These are phyloP conservation scores for Linanthus parryae DNA, from an alignment of 148 eudicot species.

Conservation along the genomic window DNA sequence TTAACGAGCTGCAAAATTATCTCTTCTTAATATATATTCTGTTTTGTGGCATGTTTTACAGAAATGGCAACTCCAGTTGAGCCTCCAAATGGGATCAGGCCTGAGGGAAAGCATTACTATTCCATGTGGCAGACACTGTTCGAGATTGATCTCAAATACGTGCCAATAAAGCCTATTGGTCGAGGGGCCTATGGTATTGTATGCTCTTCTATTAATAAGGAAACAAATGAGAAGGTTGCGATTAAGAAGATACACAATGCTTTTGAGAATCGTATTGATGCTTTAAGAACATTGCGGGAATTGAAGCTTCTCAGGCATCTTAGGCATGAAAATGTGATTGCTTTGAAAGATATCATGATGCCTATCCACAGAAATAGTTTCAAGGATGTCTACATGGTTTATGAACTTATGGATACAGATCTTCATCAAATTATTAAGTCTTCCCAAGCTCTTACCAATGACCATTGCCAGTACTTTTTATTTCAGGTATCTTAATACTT, in stretches of 20 bases:
- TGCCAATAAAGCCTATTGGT: slow-evolving; percentile 42
- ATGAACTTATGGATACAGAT: slow-evolving; percentile 54
- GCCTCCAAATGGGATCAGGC: slow-evolving; percentile 32
- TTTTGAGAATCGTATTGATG: slow-evolving; percentile 40
- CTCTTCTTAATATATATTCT: too few relatives aligned
- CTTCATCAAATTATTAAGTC: slow-evolving; percentile 51
- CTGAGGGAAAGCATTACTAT: slow-evolving; percentile 34
- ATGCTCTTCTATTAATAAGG: slow-evolving; percentile 37
- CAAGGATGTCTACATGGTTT: slow-evolving; percentile 46
- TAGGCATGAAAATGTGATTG: slow-evolving; percentile 39
- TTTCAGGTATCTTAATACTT: slow-evolving; percentile 40
- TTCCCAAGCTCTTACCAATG: slow-evolving; percentile 40
- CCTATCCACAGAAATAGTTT: slow-evolving; percentile 34
- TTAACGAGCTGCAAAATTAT: too few relatives aligned
- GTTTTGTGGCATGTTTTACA: too few relatives aligned
- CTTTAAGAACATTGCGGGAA: slow-evolving; percentile 41
- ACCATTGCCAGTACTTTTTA: slow-evolving; percentile 48
- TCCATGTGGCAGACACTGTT: slow-evolving; percentile 43
- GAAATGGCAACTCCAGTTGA: slow-evolving; percentile 42
- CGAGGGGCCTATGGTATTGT: slow-evolving; percentile 49
- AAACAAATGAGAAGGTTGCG: slow-evolving; percentile 45
- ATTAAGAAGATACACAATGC: slow-evolving; percentile 43
- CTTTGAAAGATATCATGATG: slow-evolving; percentile 44
- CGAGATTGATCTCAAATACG: slow-evolving; percentile 36
- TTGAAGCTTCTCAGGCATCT: slow-evolving; percentile 38